Conservation (phyloP, 2,329 filamentous ascomycete genomes). For the Stachybotrys elegans region DNA sequence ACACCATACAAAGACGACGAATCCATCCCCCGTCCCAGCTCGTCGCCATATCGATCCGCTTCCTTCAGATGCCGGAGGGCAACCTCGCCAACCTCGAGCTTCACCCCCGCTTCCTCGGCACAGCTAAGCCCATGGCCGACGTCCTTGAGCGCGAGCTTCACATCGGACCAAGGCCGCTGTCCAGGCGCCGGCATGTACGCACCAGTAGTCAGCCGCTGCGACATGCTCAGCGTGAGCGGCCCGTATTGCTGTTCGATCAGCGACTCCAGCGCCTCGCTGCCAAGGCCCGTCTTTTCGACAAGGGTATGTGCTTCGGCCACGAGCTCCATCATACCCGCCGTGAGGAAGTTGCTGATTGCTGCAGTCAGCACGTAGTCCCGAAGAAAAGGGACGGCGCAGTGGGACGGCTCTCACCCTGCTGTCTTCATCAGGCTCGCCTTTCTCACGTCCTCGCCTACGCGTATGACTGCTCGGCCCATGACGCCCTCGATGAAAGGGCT, state of each 20-base stretch:
- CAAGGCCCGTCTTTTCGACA: constrained; percentile 38
- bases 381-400: background rate
- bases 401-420: constrained; percentile 26
- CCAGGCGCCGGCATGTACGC: constrained; percentile 29
- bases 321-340: constrained; percentile 42
- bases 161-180: constrained; percentile 38
- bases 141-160: constrained; percentile 47
- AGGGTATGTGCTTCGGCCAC: constrained; percentile 45
- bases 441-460: constrained; percentile 34
- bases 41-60: constrained; percentile 32
- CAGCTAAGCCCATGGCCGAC: constrained; percentile 42
- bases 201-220: constrained; percentile 29
- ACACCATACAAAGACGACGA: constrained; percentile 47
- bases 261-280: constrained; percentile 32
- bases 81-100: constrained; percentile 35
- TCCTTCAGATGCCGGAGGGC: constrained; percentile 36
- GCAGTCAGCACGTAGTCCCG: background rate
- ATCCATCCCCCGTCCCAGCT: constrained; percentile 33
- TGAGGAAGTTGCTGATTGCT: constrained; percentile 38
- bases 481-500: constrained; percentile 35
- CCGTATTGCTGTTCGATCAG: constrained; percentile 37
- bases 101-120: constrained; percentile 32
- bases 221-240: constrained; percentile 29
- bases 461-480: constrained; percentile 35
- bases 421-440: constrained; percentile 44